Evolutionary conservation across 768 basidiomycete genomes (phyloP).

Genomic region (Chalciporus piperatus): DNA sequence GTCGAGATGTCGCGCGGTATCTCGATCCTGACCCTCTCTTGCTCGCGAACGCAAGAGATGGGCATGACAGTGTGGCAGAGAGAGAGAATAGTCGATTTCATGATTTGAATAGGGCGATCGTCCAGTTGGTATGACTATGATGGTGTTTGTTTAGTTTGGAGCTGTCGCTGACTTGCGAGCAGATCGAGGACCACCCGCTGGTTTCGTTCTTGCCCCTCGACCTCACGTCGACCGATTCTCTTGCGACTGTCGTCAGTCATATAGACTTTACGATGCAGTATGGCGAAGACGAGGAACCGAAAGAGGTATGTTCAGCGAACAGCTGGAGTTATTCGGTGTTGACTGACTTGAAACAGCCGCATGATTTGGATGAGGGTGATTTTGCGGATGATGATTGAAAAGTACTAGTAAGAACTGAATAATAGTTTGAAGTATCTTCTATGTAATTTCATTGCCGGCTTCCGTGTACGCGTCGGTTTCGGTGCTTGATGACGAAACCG

Average conservation of each 20-base stretch:
- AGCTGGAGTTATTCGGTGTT: constrained; percentile 2
- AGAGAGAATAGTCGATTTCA: constrained; percentile 85
- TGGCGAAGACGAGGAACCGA: constrained; percentile 97
- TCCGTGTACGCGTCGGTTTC: not conserved
- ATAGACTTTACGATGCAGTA: constrained; percentile 99
- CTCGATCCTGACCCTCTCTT: constrained; percentile 94
- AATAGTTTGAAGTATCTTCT: not conserved
- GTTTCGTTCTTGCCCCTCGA: constrained; percentile 97
- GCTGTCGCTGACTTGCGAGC: not conserved
- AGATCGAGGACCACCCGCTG: constrained; percentile 99
- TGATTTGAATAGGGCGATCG: constrained; percentile 90
- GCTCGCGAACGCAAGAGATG: constrained; percentile 52
- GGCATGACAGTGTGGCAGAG: constrained; percentile 42
- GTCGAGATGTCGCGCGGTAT: constrained; percentile 89
- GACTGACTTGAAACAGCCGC: constrained; percentile 53
- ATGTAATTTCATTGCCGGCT: not conserved
- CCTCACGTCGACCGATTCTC: constrained; percentile 82
- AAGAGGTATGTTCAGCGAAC: constrained; percentile 56
- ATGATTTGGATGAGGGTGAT: constrained; percentile 91
- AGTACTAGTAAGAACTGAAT: not conserved
- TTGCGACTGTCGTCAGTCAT: constrained; percentile 89
- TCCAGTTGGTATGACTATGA: constrained; percentile 69
- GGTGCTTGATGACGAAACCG: not conserved
- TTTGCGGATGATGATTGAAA: constrained; percentile 57
- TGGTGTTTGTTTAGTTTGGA: not conserved